Evolutionary conservation across 2,329 filamentous ascomycete genomes (phyloP).

Genomic region (Cercospora janseana): DNA sequence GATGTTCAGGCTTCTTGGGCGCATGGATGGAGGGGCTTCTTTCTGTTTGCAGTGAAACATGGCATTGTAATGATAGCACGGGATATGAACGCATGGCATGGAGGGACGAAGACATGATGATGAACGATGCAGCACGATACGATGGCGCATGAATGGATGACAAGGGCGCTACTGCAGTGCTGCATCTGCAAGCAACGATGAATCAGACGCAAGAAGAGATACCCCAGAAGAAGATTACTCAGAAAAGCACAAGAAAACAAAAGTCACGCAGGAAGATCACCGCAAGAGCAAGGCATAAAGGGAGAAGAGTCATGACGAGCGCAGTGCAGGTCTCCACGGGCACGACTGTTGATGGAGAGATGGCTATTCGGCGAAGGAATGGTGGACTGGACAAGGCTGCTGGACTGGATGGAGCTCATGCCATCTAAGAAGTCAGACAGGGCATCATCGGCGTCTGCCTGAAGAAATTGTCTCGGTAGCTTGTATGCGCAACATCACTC

Average conservation of each 20-base stretch:
- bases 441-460: background rate
- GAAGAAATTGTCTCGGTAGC: background rate
- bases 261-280: background rate
- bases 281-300: background rate
- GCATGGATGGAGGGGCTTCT: background rate
- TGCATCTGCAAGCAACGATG: background rate
- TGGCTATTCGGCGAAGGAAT: background rate
- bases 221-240: too few species aligned
- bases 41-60: background rate
- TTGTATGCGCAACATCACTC: too few species aligned
- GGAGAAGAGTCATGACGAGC: background rate
- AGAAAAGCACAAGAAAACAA: background rate
- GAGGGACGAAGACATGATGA: background rate
- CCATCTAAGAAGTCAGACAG: background rate
- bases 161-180: background rate
- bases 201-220: background rate
- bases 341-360: background rate
- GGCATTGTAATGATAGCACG: conserved; percentile 1
- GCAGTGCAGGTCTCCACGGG: too few species aligned
- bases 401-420: conserved; percentile 1
- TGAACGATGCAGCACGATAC: background rate
- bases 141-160: background rate
- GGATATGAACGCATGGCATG: conserved; percentile 2
- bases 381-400: conserved; percentile 9
- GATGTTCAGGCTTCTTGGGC: background rate